These are phyloP conservation scores for Chlamydomonas incerta DNA, from an alignment of 139 green algal genomes.

Conservation along the genomic window DNA sequence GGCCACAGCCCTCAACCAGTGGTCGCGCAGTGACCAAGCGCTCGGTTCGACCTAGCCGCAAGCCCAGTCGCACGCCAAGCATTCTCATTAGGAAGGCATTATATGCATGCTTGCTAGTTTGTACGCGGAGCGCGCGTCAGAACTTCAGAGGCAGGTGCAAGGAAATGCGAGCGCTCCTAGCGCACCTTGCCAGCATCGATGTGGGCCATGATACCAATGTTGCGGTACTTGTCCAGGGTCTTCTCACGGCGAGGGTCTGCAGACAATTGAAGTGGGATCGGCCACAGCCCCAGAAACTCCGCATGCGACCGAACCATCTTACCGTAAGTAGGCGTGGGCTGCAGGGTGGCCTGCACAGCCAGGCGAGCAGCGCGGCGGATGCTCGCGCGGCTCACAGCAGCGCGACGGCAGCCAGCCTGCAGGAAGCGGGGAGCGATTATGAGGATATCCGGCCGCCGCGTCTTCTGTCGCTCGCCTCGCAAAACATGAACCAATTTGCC, in stretches of 20 bases:
- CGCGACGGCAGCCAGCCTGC: conserved; percentile 34
- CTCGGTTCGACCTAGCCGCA: too few relatives aligned
- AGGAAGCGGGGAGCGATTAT: not conserved
- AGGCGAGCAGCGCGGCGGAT: conserved; percentile 18
- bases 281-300: not conserved
- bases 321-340: conserved; percentile 5
- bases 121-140: too few relatives aligned
- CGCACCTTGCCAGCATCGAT: conserved; percentile 94
- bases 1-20: too few relatives aligned
- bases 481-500: not conserved
- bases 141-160: too few relatives aligned
- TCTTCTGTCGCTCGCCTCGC: too few relatives aligned
- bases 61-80: too few relatives aligned
- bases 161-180: not conserved
- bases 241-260: conserved; percentile 48
- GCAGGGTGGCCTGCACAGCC: not conserved
- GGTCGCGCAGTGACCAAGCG: too few relatives aligned
- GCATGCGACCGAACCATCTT: not conserved
- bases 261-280: not conserved
- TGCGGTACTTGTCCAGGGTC: conserved; percentile 94
- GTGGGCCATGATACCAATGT: conserved; percentile 99
- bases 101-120: too few relatives aligned
- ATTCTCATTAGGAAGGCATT: too few relatives aligned
- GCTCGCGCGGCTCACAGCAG: not conserved
- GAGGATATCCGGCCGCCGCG: conserved; percentile 10